Percentiles rank a stretch among this genome's conserved stretches.
phyloP scores from a whole-genome alignment of 2,329 filamentous ascomycete genomes.

The Talaromyces atroroseus region DNA sequence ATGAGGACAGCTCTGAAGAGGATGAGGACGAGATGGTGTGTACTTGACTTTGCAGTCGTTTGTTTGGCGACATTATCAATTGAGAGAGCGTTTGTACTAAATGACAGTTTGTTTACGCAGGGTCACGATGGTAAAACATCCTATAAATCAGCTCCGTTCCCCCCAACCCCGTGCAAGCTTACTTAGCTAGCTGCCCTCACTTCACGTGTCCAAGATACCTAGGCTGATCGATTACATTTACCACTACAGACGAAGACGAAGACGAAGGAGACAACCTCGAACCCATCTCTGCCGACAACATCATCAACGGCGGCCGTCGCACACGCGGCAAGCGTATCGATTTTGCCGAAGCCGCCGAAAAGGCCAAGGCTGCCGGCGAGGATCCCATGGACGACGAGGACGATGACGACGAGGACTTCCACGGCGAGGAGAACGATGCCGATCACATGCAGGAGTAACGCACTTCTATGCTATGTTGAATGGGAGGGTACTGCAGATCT shows the following conservation, averaged over 20 bases:
- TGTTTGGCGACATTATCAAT: background rate
- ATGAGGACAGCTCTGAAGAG: constrained; percentile 62
- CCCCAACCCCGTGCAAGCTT: too few relatives aligned
- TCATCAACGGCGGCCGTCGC: constrained; percentile 70
- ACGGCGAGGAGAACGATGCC: constrained; percentile 24
- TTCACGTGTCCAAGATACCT: constrained; percentile 23
- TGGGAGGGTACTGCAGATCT: too few relatives aligned
- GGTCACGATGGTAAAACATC: constrained; percentile 5
- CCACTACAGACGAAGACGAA: constrained; percentile 51
- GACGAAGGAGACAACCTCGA: constrained; percentile 74
- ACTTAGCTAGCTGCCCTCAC: background rate
- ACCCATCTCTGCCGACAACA: constrained; percentile 86
- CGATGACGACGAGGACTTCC: constrained; percentile 48
- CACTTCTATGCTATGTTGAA: background rate
- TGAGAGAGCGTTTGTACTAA: too few relatives aligned
- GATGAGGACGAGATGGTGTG: constrained; percentile 39
- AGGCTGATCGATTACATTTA: too few relatives aligned
- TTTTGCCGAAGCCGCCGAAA: constrained; percentile 81
- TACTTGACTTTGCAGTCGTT: constrained; percentile 2
- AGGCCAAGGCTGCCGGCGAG: constrained; percentile 73
- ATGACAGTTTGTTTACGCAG: background rate
- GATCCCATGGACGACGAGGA: constrained; percentile 57
- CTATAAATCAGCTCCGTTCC: background rate
- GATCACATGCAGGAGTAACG: constrained; percentile 38
- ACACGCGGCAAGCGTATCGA: constrained; percentile 91